Base-by-base conservation (phyloP, 768 basidiomycete species). In the Ramaria sp. region DNA sequence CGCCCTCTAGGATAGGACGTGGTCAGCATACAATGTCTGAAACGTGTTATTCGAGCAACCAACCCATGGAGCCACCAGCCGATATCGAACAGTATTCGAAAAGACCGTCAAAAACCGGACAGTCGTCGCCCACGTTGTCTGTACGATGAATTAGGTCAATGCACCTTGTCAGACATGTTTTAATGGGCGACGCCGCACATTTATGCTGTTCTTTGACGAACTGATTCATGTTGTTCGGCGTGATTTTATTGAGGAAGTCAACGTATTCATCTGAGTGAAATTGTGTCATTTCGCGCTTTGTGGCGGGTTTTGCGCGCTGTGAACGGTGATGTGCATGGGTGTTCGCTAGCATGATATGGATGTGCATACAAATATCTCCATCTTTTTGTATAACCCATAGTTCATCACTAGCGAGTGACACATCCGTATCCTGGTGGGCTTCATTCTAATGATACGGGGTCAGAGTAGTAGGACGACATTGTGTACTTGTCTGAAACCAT, bases 331-430 rank as follows among this genome's bases (percentile, higher is more conserved):
- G 27, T 28, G n/a, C 9, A 28, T 16, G 20, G 4, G 18, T 24
- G 22, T 20, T 18, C 22, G 24, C 38, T 24, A n/a, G 36, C 5
- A 20, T 3, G 20, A 27, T 6, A 18, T 52, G 8, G 3, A 10
- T 28, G 39, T 20, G 36, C 96, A 62, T 64, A 97, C 96, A 62
- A 97, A 99, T 60, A 99, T 99, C 69, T 99, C 96, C 96, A 99
- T 99, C 71, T 93, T 93, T 71, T 97, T 97, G 74, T 99, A 99
- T 16, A 99, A 71, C 18, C 94, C 93, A 67, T 97, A 97, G 70
- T 98, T 99, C 96, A 99, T 99, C 54, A 99, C 96, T 50, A 99
- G 76, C 10, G 94, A 94, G 71, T 99, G 96, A 66, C 94, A 97
- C 96, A 99, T 99, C 61, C 95, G 84, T 74, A 98, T 96, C 34